Conservation (phyloP, 129 eudicot species). For the Pittosporum tobira region DNA sequence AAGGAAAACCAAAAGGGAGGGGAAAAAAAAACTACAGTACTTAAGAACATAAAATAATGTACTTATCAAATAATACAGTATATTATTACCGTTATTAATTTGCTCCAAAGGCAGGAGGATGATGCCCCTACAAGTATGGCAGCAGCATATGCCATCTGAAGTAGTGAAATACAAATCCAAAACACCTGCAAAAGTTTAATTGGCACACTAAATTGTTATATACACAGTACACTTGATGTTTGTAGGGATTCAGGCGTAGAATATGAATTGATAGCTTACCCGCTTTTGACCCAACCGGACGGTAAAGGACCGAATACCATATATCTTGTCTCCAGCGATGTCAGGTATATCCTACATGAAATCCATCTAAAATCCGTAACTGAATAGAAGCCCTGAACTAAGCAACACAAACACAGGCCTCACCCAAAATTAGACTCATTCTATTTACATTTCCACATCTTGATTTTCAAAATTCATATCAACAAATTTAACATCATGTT, state of each 20-base stretch:
- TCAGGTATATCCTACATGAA: slow-evolving; percentile 86
- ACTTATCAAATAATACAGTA: too few relatives aligned
- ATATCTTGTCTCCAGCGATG: slow-evolving; percentile 88
- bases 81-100: slow-evolving; percentile 67
- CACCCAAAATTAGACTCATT: neutral
- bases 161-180: slow-evolving; percentile 75
- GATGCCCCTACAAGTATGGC: slow-evolving; percentile 73
- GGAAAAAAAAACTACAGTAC: neutral
- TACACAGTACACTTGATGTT: neutral
- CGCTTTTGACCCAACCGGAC: slow-evolving; percentile 86
- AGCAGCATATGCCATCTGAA: slow-evolving; percentile 77
- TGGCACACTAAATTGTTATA: neutral
- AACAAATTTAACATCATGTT: neutral
- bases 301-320: slow-evolving; percentile 85
- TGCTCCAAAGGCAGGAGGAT: slow-evolving; percentile 68
- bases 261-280: slow-evolving; percentile 29
- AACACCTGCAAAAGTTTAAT: slow-evolving; percentile 47
- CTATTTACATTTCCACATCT: neutral
- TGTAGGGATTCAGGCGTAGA: neutral
- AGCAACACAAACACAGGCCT: neutral
- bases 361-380: neutral
- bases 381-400: neutral
- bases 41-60: too few relatives aligned
- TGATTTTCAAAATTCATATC: neutral
- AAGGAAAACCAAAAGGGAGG: neutral